A percentile compares a stretch with the other conserved stretches of the same genome.
Evolutionary conservation across 768 basidiomycete species (phyloP).

Genomic region (Boletellus ananas): DNA sequence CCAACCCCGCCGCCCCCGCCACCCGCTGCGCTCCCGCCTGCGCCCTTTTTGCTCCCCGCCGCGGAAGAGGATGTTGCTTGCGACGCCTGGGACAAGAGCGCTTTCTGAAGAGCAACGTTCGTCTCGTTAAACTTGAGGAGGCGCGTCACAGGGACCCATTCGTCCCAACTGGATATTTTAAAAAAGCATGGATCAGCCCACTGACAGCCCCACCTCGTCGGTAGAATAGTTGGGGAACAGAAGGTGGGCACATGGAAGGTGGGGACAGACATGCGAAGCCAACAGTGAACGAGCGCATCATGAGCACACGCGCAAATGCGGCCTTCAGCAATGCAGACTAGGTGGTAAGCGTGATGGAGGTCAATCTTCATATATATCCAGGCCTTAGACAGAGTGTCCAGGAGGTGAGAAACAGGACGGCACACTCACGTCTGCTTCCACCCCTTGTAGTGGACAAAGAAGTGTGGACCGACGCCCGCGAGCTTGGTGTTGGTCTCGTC

Average conservation of each 20-base stretch:
- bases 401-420: not conserved
- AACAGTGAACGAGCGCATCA: no score
- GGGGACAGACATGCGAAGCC: not conserved
- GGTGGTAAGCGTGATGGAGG: no score
- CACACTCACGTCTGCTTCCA: constrained; percentile 91
- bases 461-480: constrained; percentile 70
- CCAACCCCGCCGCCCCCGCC: constrained; percentile 23
- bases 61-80: constrained; percentile 39
- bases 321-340: no score
- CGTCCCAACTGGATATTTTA: constrained; percentile 87
- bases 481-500: constrained; percentile 60
- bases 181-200: not conserved
- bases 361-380: no score
- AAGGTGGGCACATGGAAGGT: not conserved
- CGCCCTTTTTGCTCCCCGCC: constrained; percentile 26
- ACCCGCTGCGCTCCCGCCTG: constrained; percentile 21
- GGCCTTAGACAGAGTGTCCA: no score
- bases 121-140: constrained; percentile 82
- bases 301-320: not conserved
- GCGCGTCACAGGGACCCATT: constrained; percentile 85
- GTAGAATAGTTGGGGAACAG: not conserved
- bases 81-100: constrained; percentile 46
- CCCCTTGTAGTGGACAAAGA: constrained; percentile 97
- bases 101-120: constrained; percentile 76
- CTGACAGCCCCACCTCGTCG: not conserved